Conservation (phyloP, 805 yeast species). For the Lipomyces starkeyi region DNA sequence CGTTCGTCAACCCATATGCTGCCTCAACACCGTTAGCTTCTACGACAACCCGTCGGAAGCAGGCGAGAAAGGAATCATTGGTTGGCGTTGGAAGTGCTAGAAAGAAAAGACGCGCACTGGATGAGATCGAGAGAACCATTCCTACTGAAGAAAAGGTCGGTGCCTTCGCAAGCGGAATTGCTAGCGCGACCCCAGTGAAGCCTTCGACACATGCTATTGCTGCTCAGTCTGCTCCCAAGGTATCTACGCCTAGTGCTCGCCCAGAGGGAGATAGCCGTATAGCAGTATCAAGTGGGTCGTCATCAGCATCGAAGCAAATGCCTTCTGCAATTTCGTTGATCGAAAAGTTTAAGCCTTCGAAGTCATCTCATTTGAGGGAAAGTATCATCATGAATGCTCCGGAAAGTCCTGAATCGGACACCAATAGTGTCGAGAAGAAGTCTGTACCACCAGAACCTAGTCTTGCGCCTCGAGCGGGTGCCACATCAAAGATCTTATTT, state of each 20-base stretch:
- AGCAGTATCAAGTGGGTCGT: not conserved
- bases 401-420: conserved; percentile 12
- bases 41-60: conserved; percentile 19
- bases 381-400: conserved; percentile 32
- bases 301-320: not conserved
- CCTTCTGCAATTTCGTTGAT: conserved; percentile 13
- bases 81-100: conserved; percentile 14
- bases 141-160: conserved; percentile 23
- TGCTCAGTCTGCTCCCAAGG: not conserved
- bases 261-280: conserved; percentile 1
- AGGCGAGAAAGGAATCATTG: conserved; percentile 21
- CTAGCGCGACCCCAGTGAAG: conserved; percentile 28
- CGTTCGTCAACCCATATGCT: conserved; percentile 54
- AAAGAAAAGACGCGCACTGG: conserved; percentile 17
- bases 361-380: conserved; percentile 31
- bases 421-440: not conserved
- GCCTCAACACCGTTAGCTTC: conserved; percentile 25
- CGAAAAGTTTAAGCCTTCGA: conserved; percentile 28
- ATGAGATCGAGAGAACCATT: conserved; percentile 31
- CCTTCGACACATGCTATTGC: not conserved
- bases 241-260: not conserved
- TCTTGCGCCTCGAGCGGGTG: conserved; percentile 1
- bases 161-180: conserved; percentile 26
- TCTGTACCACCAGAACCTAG: not conserved
- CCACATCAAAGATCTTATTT: not conserved